Evolutionary conservation across 2,329 filamentous ascomycete species (phyloP).

Genomic region (Pseudogymnoascus sp.): DNA sequence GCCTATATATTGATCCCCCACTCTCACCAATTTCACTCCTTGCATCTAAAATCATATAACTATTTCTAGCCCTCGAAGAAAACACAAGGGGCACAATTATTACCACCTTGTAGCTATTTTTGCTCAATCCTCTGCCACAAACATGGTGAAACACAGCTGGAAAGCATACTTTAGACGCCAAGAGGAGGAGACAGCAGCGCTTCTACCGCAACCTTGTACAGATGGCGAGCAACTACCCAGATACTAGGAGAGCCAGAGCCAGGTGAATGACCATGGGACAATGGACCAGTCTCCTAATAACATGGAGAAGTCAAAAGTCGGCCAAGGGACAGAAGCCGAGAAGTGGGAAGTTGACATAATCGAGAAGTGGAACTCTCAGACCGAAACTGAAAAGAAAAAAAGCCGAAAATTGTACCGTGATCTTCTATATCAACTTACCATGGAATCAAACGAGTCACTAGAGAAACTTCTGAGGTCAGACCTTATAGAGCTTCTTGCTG

Average conservation of each 20-base stretch:
- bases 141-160: not conserved
- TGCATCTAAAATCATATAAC: not conserved
- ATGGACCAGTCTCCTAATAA: not conserved
- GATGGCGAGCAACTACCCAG: not conserved
- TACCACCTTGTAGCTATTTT: not conserved
- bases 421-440: not conserved
- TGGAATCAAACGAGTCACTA: not conserved
- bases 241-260: not conserved
- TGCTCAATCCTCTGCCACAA: not conserved
- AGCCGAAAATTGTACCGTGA: not conserved
- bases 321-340: not conserved
- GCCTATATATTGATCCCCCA: not conserved
- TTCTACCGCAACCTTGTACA: not conserved
- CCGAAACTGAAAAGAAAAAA: not conserved
- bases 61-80: not conserved
- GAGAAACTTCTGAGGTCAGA: not conserved
- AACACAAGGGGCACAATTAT: not conserved
- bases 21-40: not conserved
- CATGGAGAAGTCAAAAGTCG: not conserved
- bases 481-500: not conserved
- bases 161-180: not conserved
- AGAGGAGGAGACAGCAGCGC: not conserved
- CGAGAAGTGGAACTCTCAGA: not conserved
- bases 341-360: not conserved
- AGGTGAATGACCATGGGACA: not conserved